Conservation (phyloP, 2,329 filamentous ascomycete species). For the Aspergillus japonicus region DNA sequence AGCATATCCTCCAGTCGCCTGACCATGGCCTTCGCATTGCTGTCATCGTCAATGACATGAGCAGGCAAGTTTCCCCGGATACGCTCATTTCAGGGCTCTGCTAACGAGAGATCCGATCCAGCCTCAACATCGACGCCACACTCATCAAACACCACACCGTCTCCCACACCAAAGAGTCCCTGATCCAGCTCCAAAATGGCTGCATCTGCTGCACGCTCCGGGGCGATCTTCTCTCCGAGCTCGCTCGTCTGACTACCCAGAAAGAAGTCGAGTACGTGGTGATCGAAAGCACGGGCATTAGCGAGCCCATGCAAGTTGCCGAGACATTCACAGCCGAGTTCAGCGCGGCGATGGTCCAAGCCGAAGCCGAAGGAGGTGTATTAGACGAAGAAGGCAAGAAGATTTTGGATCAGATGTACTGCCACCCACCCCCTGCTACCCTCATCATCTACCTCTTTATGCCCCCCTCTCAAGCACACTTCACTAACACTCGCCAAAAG, state of each 20-base stretch:
- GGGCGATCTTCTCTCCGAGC: conserved; percentile 68
- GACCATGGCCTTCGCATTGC: conserved; percentile 68
- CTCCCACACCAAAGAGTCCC: conserved; percentile 61
- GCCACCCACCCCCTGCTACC: conserved; percentile 19
- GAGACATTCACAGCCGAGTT: conserved; percentile 66
- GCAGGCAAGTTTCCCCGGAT: conserved; percentile 46
- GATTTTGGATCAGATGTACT: conserved; percentile 48
- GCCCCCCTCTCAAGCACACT: neutral
- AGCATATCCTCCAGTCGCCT: conserved; percentile 63
- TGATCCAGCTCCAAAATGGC: conserved; percentile 68
- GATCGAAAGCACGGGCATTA: conserved; percentile 70
- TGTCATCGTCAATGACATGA: conserved; percentile 73
- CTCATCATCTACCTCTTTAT: conserved; percentile 6
- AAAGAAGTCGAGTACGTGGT: conserved; percentile 69
- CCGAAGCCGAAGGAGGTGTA: conserved; percentile 47
- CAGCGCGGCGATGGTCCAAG: conserved; percentile 48
- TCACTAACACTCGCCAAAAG: conserved; percentile 23
- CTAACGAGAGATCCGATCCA: conserved; percentile 20
- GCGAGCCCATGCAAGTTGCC: conserved; percentile 70
- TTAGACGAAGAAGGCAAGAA: conserved; percentile 45
- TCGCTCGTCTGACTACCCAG: conserved; percentile 62
- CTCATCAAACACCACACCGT: conserved; percentile 59
- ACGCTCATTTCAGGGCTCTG: neutral
- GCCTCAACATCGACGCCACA: conserved; percentile 65
- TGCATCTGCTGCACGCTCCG: conserved; percentile 76